Percentiles rank a stretch among this genome's conserved stretches.
Evolutionary conservation across 805 yeast genomes (phyloP).

Genomic region (Ogataea haglerorum): DNA sequence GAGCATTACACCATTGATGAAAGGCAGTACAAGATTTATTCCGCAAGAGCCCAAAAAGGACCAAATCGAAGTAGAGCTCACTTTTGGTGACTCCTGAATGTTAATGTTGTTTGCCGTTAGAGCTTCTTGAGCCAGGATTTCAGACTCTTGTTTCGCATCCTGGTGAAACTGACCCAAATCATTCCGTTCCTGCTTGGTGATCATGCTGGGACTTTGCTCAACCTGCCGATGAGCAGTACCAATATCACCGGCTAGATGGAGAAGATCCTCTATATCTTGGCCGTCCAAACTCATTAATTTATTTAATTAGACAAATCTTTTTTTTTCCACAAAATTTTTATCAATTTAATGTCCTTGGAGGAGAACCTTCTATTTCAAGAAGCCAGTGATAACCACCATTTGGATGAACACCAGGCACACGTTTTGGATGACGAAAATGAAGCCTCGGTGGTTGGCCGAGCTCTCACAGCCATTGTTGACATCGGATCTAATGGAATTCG

Average conservation of each 20-base stretch:
- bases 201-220: conserved; percentile 8
- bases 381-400: conserved; percentile 29
- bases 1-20: conserved; percentile 89
- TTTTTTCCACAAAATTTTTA: conserved; percentile 9
- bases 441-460: conserved; percentile 55
- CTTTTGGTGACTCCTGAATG: conserved; percentile 8
- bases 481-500: conserved; percentile 76
- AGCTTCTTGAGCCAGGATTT: neutral
- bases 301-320: neutral
- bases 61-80: conserved; percentile 32
- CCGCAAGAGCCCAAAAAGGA: conserved; percentile 47
- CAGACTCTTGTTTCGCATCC: conserved; percentile 8
- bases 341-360: conserved; percentile 28
- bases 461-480: conserved; percentile 65
- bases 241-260: conserved; percentile 15
- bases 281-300: conserved; percentile 10
- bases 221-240: conserved; percentile 13
- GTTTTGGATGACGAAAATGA: conserved; percentile 36
- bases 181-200: conserved; percentile 15
- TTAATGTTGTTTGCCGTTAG: neutral
- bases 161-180: conserved; percentile 12
- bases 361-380: conserved; percentile 27
- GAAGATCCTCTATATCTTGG: conserved; percentile 13
- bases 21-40: conserved; percentile 78
- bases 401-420: conserved; percentile 23